A percentile compares a stretch with the other conserved stretches of the same genome.
phyloP scores from a whole-genome alignment of 352 stramenopile genomes.

The Phytopythium cucurbitacearum region DNA sequence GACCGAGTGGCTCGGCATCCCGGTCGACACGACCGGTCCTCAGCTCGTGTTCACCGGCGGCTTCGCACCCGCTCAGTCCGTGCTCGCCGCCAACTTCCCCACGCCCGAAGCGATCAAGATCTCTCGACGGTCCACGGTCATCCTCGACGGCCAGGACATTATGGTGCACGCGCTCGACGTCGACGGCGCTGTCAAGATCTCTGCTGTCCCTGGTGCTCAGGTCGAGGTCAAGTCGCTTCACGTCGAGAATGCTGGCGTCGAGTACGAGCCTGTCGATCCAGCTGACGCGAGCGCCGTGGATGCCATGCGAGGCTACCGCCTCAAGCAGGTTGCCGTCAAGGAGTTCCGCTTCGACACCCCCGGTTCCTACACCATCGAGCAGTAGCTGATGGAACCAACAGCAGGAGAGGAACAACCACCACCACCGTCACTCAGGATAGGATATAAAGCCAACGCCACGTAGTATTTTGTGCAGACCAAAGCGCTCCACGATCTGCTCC shows the following conservation, averaged over 20 bases:
- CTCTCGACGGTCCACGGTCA: conserved; percentile 44
- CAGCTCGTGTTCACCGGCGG: conserved; percentile 39
- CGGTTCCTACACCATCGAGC: conserved; percentile 42
- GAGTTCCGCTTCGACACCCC: conserved; percentile 42
- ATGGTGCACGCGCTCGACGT: conserved; percentile 34
- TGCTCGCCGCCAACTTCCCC: conserved; percentile 26
- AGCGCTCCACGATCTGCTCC: too few relatives aligned
- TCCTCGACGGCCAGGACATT: conserved; percentile 40
- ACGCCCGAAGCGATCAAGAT: conserved; percentile 25
- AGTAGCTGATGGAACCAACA: conserved; percentile 7
- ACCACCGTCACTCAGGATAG: not conserved
- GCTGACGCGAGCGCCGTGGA: conserved; percentile 27
- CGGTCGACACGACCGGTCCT: conserved; percentile 31
- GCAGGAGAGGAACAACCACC: not conserved
- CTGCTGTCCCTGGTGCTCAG: conserved; percentile 31
- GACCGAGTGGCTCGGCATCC: conserved; percentile 47
- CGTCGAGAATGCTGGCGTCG: conserved; percentile 45
- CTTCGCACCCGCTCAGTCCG: conserved; percentile 31
- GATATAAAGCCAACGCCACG: not conserved
- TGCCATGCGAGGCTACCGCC: conserved; percentile 51
- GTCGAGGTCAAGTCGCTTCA: conserved; percentile 37
- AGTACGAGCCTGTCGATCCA: conserved; percentile 23
- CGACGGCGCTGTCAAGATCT: conserved; percentile 48
- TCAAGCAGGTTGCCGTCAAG: conserved; percentile 31
- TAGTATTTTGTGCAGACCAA: too few relatives aligned